Conservation (phyloP, 2,329 filamentous ascomycete genomes). For the Epichloe sp. region DNA sequence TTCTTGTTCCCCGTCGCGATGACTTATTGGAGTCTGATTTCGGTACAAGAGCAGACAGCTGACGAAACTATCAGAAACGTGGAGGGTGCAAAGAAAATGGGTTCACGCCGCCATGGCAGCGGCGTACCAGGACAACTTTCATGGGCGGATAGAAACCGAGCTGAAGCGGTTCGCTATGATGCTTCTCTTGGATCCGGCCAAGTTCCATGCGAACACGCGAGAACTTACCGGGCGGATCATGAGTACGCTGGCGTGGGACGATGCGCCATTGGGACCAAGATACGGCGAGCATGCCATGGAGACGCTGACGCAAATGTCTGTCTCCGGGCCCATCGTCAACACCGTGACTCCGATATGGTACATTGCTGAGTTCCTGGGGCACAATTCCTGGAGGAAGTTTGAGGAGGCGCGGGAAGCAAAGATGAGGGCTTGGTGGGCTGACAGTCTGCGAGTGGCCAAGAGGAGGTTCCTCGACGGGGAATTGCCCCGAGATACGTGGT, state of each 20-base stretch:
- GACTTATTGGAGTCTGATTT: neutral
- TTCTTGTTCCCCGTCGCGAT: no score
- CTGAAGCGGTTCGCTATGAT: slow-evolving; percentile 32
- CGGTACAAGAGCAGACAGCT: neutral
- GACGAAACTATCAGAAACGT: slow-evolving; percentile 23
- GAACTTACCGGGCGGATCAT: slow-evolving; percentile 38
- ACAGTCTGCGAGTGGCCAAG: slow-evolving; percentile 28
- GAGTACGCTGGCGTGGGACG: slow-evolving; percentile 36
- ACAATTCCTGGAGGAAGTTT: slow-evolving; percentile 35
- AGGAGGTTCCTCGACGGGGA: slow-evolving; percentile 25
- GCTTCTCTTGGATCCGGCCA: slow-evolving; percentile 31
- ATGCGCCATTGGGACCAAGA: slow-evolving; percentile 29
- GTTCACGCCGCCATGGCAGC: slow-evolving; percentile 35
- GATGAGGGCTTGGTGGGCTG: slow-evolving; percentile 33
- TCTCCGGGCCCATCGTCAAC: slow-evolving; percentile 38
- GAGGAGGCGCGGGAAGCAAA: slow-evolving; percentile 29
- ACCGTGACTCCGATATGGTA: slow-evolving; percentile 35
- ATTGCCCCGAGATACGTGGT: slow-evolving; percentile 32
- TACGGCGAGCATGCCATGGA: slow-evolving; percentile 33
- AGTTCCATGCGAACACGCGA: slow-evolving; percentile 31
- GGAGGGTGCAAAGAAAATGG: slow-evolving; percentile 37
- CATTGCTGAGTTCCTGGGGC: slow-evolving; percentile 23
- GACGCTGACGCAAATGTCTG: slow-evolving; percentile 37
- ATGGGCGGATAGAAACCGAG: slow-evolving; percentile 35
- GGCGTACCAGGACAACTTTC: slow-evolving; percentile 28